A percentile compares a stretch with the other conserved stretches of the same genome.
Conservation (phyloP, 106 monocot genomes). For the Allium sativum region DNA sequence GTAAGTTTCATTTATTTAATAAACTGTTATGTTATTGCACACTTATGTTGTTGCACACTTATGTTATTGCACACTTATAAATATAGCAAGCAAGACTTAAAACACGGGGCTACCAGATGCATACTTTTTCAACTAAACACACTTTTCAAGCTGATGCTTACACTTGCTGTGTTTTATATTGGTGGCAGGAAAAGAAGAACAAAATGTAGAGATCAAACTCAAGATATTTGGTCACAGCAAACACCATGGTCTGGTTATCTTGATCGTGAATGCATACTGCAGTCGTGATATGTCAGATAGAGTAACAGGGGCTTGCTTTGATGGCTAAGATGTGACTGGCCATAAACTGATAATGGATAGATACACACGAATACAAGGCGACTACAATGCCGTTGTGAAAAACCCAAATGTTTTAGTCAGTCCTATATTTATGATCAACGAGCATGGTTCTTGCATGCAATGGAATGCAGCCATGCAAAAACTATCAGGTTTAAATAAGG, state of each 20-base stretch:
- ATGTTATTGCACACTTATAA: no score
- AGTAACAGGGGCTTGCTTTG: slow-evolving; percentile 68
- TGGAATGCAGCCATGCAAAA: slow-evolving; percentile 91
- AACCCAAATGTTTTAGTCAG: slow-evolving; percentile 63
- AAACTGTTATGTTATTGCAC: no score
- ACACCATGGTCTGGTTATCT: slow-evolving; percentile 34
- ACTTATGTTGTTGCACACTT: no score
- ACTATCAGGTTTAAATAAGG: slow-evolving; percentile 59
- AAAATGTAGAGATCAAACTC: slow-evolving; percentile 69
- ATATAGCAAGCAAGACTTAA: no score
- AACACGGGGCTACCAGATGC: no score
- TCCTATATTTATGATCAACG: slow-evolving; percentile 77
- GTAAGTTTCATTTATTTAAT: no score
- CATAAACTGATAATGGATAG: slow-evolving; percentile 74
- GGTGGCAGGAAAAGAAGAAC: slow-evolving; percentile 65
- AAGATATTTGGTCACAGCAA: slow-evolving; percentile 38
- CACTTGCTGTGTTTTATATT: slow-evolving; percentile 6
- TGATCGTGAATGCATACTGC: slow-evolving; percentile 67
- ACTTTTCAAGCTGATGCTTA: not conserved
- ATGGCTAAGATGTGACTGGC: slow-evolving; percentile 70
- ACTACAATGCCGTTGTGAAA: slow-evolving; percentile 54
- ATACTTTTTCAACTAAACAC: no score
- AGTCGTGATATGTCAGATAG: slow-evolving; percentile 53
- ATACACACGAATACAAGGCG: slow-evolving; percentile 66
- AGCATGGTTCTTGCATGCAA: slow-evolving; percentile 53